Evolutionary conservation across 352 stramenopile genomes (phyloP).

Genomic region (Phytophthora pisi): DNA sequence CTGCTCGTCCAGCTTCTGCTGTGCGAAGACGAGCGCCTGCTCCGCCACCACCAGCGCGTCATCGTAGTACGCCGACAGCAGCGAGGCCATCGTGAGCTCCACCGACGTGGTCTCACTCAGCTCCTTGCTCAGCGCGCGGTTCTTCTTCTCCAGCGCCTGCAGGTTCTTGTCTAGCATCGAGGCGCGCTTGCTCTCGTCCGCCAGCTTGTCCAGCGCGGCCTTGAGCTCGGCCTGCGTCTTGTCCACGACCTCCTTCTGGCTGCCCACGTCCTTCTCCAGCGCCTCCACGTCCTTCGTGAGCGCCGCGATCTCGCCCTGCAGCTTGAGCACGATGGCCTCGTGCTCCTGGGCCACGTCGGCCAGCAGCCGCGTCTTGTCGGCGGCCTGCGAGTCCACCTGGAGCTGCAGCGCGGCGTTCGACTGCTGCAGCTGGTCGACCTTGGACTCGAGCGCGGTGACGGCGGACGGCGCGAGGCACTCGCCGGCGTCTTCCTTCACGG

Average conservation of each 20-base stretch:
- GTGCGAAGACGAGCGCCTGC: slow-evolving; percentile 40
- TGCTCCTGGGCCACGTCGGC: slow-evolving; percentile 46
- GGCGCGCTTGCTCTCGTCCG: slow-evolving; percentile 35
- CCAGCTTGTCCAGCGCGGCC: slow-evolving; percentile 28
- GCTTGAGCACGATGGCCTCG: slow-evolving; percentile 31
- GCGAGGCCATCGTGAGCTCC: slow-evolving; percentile 64
- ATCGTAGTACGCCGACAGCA: slow-evolving; percentile 85
- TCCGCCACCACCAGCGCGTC: slow-evolving; percentile 65
- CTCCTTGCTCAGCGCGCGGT: slow-evolving; percentile 60
- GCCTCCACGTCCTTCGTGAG: slow-evolving; percentile 22
- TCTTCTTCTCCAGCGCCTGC: slow-evolving; percentile 57
- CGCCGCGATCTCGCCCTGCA: slow-evolving; percentile 31
- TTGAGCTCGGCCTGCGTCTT: slow-evolving; percentile 28
- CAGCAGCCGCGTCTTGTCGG: slow-evolving; percentile 46
- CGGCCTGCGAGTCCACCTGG: slow-evolving; percentile 43
- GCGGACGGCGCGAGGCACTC: slow-evolving; percentile 43
- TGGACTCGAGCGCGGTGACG: slow-evolving; percentile 48
- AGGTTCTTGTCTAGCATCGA: slow-evolving; percentile 30
- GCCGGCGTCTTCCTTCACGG: slow-evolving; percentile 21
- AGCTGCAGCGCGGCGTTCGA: slow-evolving; percentile 46
- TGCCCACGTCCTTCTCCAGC: slow-evolving; percentile 27
- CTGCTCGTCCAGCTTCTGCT: slow-evolving; percentile 53
- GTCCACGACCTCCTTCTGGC: slow-evolving; percentile 18
- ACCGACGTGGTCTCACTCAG: slow-evolving; percentile 52
- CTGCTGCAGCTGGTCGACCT: slow-evolving; percentile 50